Evolutionary conservation across 1,284 basidiomycete genomes (phyloP), one percentile per base, ranked within the genome.

Genomic region (Chalciporus piperatoides): DNA sequence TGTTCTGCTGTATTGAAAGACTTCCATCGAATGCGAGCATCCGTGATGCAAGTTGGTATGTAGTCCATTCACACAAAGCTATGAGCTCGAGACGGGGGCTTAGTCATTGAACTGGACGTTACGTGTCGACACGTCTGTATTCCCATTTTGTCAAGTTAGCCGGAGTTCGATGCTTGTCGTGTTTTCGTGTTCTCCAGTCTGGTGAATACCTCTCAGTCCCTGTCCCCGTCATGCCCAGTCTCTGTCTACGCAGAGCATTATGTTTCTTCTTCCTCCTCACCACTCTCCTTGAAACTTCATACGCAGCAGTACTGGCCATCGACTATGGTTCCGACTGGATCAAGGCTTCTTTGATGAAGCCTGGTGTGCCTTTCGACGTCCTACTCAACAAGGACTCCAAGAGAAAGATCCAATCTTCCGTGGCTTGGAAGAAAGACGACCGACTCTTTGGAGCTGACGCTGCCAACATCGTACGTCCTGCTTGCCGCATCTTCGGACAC

Each of bases 311-410:
- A 12, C 81, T 97, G 45, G 92, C 92, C 21, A 91, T 97, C 63
- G 94, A 97, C 81, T 96, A 95, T 80, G 95, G 94, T 65, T 82
- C 90, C 36, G 94, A 97, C 72, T 93, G 85, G 77, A 96, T 93
- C 64, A 99, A 98, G 70, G 90, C 93, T 24, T 95, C 94, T 8
- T 76, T 99, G 54, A 90, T 99, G 80, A 96, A 96, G 65, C 96
- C 96, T 1, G 96, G 95, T 36, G 75, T 92, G 44, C 94, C 96
- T 1, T 97, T 99, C 62, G 96, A 99, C 70, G 92, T 99, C 27
- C 77, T 99, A 30, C 76, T 99, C 44, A 95, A 97, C 72, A 90
- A 92, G 66, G 96, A 98, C 68, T 96, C 92, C 36, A 98, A 97
- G 73, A 80, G 96, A 56, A 99, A 99, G 73, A 92, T 97, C 46